Evolutionary conservation across 768 basidiomycete genomes (phyloP), one percentile per base, ranked within the genome.

Genomic region (Collybiopsis confluens): DNA sequence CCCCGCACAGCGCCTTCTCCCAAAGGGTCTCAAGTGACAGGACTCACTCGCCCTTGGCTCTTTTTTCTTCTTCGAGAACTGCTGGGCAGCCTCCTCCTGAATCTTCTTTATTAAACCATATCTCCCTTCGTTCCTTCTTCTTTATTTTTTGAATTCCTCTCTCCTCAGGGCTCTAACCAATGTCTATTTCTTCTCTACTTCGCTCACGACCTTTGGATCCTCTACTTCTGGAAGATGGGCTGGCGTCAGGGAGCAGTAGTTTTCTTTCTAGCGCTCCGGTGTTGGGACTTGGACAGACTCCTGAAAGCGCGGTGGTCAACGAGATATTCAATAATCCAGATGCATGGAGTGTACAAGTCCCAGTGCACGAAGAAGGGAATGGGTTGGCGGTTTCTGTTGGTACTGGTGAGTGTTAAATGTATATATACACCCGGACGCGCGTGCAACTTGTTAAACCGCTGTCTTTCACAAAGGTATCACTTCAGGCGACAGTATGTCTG

Each of bases 261-360:
- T n/a, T n/a, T n/a, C n/a, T 48, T 11, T 15, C 52, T 41, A 52
- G 50, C 24, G 38, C 27, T 36, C 7, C 18, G 7, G 20, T 24
- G 45, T n/a, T n/a, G n/a, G 42, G 24, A 33, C 26, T 36, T 45
- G 43, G 36, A 20, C 24, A 35, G 28, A 20, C 54, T 24, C 54
- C 54, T 28, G 45, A 46, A 35, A 54, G 54, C 28, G 54, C 54
- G 26, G 28, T 46, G 37, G 54, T 45, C 9, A 36, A 54, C 16
- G 45, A 47, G 45, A 54, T 54, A 2, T 54, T 54, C 35, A 54
- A 54, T 30, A 45, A 54, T 24, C 54, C 54, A n/a, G 45, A 54
- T 20, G 45, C 45, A 40, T 54, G 54, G 54, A 47, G 45, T 45
- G 20, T 41, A 30, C 35, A 37, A 21, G 21, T 35, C 30, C 30